Evolutionary conservation across 306 rosid genomes (phyloP), one percentile per base, ranked within the genome.

Genomic region (Cucurbita pepo): DNA sequence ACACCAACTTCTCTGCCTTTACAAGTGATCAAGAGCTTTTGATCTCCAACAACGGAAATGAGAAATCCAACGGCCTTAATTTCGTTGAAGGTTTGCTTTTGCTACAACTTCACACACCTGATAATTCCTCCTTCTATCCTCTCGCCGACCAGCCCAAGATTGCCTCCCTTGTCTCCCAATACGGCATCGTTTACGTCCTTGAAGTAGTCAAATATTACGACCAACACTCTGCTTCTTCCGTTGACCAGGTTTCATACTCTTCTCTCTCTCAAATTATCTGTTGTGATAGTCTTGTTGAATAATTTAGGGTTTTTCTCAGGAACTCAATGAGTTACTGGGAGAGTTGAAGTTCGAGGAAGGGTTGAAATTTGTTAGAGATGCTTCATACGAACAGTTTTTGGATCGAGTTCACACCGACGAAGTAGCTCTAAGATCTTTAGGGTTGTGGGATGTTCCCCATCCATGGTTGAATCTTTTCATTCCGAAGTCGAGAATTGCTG

Each of bases 401-500:
- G 70, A 91, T 72, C 80, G 99, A 76, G 96, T 95, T 43, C 86
- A 53, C 18, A 0, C 2, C 0, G 90, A 80, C 34, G 96, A 95
- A 83, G 52, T 78, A 45, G 5, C 11, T 1, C 86, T 89, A 22
- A 77, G 84, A 18, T 5, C 81, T 25, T 61, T 81, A 64, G 97
- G 96, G 18, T 77, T 82, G 0, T 91, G 99, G 99, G 89, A 91
- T 0, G 63, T 86, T 12, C 84, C 97, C 60, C 99, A 95, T 81
- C 99, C 99, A 21, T 95, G 99, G 97, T 4, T 95, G 30, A 88
- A 91, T 81, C 74, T 95, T 45, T 89, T 95, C 69, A 71, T 95
- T 41, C 97, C 99, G 3, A 75, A 80, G 77, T 95, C 99, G 52
- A 77, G 78, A 72, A 84, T 95, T 4, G 54, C 57, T 0, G 88